Base-by-base conservation (phyloP, 148 eudicot species). In the Rhododendron henanense region DNA sequence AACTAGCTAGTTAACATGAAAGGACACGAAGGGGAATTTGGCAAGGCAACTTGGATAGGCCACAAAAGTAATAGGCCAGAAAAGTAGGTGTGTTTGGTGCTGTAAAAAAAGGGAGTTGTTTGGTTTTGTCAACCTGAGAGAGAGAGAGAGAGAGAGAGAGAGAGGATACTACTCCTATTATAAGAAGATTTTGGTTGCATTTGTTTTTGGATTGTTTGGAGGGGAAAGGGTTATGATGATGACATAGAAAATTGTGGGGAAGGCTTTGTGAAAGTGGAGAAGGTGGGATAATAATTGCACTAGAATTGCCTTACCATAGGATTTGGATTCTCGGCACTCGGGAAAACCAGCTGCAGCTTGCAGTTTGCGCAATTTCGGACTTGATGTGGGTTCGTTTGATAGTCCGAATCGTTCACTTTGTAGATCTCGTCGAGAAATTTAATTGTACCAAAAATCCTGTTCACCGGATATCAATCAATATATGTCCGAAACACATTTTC, bases 211-310 rank as follows among this genome's bases (percentile, higher is more conserved):
- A 74, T 35, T 74, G 45, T 35, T 35, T 55, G 78, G 23, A 74
- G 41, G 78, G 78, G 78, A 31, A 19, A 37, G 78, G 44, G 4
- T 13, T 69, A 0, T 28, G 37, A 25, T 69, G 37, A 69, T 69
- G 75, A 69, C 35, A 69, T 69, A 28, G 75, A 25, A 69, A 74
- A 74, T 74, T 37, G 78, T 74, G 78, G 78, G 78, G 78, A 37
- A 74, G 78, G 45, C 47, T 37, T 16, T 74, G 37, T 35, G 44
- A 6, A 37, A 74, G 78, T 35, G 78, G 78, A 74, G 78, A 37
- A 37, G 78, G 78, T 74, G 78, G 45, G 45, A 16, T n/a, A 74
- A 74, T 74, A 5, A 74, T 74, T 74, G 78, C 37, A 15, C 44
- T 10, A 18, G 78, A 33, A 37, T 18, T 59, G 16, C 18, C 57